Conservation (phyloP, 2,329 filamentous ascomycete species). For the Malbranchea zuffiana region DNA sequence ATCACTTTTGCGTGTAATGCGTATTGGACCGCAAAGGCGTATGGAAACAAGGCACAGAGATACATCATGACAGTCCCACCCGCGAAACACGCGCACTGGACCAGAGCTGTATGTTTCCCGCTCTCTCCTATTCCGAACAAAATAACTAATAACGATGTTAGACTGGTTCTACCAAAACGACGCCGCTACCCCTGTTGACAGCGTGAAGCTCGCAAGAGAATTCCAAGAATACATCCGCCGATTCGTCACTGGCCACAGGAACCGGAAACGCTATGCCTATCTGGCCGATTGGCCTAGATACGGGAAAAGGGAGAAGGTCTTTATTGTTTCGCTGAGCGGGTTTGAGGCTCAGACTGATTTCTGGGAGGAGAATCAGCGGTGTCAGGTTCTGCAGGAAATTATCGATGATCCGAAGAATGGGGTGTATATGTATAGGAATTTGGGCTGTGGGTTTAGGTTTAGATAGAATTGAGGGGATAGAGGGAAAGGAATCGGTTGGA, state of each 20-base stretch:
- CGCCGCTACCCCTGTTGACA: conserved; percentile 7
- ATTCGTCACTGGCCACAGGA: conserved; percentile 8
- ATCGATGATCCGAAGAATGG: conserved; percentile 8
- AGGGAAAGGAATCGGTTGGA: no score
- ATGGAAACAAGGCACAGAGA: conserved; percentile 7
- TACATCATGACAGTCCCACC: conserved; percentile 14
- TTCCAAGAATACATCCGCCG: conserved; percentile 11
- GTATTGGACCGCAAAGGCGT: conserved; percentile 9
- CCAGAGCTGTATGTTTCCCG: conserved; percentile 10
- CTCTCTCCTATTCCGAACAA: background rate
- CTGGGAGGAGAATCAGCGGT: conserved; percentile 7
- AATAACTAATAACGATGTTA: background rate
- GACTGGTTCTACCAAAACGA: conserved; percentile 9
- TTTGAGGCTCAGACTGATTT: conserved; percentile 9
- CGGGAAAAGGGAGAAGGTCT: conserved; percentile 1
- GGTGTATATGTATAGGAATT: no score
- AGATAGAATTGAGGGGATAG: no score
- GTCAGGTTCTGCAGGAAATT: conserved; percentile 7
- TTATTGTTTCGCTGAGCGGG: conserved; percentile 8
- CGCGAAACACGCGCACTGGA: conserved; percentile 11
- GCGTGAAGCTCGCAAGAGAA: conserved; percentile 5
- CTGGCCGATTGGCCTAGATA: conserved; percentile 9
- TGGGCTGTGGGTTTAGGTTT: no score
- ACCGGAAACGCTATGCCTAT: background rate
- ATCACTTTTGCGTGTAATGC: conserved; percentile 13